phyloP scores from a whole-genome alignment of 441 rosid species.

The Flueggea neowawraea region DNA sequence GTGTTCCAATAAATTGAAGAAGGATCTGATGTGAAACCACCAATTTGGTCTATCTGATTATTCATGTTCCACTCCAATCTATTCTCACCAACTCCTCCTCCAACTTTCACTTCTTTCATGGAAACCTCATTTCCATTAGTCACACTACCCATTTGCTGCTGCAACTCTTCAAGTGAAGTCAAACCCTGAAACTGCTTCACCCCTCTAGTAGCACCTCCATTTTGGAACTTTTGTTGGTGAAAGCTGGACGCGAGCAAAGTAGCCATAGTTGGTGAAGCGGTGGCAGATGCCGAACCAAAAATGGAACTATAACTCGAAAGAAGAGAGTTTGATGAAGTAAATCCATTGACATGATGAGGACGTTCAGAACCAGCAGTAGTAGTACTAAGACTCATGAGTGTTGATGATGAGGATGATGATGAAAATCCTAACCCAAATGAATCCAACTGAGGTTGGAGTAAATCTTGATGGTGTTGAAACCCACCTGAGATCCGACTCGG shows the following conservation, averaged over 20 bases:
- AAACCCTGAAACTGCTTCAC: too few relatives aligned
- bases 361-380: slow-evolving; percentile 30
- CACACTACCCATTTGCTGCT: too few relatives aligned
- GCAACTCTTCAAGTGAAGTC: too few relatives aligned
- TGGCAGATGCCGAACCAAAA: slow-evolving; percentile 30
- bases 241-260: slow-evolving; percentile 1
- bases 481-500: slow-evolving; percentile 26
- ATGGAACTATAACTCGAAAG: slow-evolving; percentile 31
- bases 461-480: slow-evolving; percentile 18
- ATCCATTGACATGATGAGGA: slow-evolving; percentile 15
- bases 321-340: slow-evolving; percentile 28
- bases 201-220: too few relatives aligned
- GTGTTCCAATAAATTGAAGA: slow-evolving; percentile 48
- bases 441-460: slow-evolving; percentile 39
- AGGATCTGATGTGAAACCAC: slow-evolving; percentile 45
- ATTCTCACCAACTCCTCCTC: slow-evolving; percentile 21
- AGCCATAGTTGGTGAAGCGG: slow-evolving; percentile 34
- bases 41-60: slow-evolving; percentile 47
- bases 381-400: slow-evolving; percentile 22
- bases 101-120: slow-evolving; percentile 34
- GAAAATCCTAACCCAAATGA: slow-evolving; percentile 51
- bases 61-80: slow-evolving; percentile 44
- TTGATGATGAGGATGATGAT: slow-evolving; percentile 6
- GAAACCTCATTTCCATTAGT: slow-evolving; percentile 17
- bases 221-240: background rate